Evolutionary conservation across 345 rosid genomes (phyloP).

Genomic region (Carallia brachiata): DNA sequence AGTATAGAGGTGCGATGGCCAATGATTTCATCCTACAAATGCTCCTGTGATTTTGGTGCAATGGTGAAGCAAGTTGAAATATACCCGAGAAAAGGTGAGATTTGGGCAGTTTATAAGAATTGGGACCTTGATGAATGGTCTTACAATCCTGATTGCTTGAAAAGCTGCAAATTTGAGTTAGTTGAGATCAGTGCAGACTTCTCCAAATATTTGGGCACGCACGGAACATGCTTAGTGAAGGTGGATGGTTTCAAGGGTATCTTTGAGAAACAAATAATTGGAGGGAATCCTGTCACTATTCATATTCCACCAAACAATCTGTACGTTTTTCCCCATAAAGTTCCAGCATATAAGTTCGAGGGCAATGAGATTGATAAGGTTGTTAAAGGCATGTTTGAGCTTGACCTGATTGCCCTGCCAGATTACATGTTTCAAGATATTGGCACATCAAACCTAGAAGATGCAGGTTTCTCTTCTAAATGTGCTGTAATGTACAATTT

Average conservation of each 20-base stretch:
- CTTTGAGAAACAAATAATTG: conserved; percentile 15
- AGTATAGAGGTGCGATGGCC: conserved; percentile 5
- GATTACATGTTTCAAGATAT: conserved; percentile 9
- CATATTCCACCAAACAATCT: conserved; percentile 15
- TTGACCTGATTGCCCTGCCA: conserved; percentile 21
- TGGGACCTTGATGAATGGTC: conserved; percentile 17
- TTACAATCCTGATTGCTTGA: conserved; percentile 10
- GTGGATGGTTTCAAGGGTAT: conserved; percentile 18
- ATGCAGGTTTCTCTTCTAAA: background rate
- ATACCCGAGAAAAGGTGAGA: conserved; percentile 19
- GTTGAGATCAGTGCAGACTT: conserved; percentile 21
- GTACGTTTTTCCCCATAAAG: conserved; percentile 18
- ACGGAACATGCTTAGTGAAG: conserved; percentile 10
- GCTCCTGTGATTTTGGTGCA: conserved; percentile 2
- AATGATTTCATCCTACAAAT: conserved; percentile 16
- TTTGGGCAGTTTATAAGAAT: conserved; percentile 25
- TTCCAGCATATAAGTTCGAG: conserved; percentile 16
- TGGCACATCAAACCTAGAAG: background rate
- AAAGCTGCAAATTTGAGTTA: conserved; percentile 12
- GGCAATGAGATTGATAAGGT: conserved; percentile 19
- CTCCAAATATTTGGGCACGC: conserved; percentile 14
- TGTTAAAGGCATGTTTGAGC: conserved; percentile 17
- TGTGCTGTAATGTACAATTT: background rate
- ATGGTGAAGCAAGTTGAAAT: conserved; percentile 9
- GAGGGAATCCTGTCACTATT: conserved; percentile 13